Percentiles rank a stretch among this genome's conserved stretches.
Evolutionary conservation across 306 rosid species (phyloP).

Genomic region (Acacia confusa): DNA sequence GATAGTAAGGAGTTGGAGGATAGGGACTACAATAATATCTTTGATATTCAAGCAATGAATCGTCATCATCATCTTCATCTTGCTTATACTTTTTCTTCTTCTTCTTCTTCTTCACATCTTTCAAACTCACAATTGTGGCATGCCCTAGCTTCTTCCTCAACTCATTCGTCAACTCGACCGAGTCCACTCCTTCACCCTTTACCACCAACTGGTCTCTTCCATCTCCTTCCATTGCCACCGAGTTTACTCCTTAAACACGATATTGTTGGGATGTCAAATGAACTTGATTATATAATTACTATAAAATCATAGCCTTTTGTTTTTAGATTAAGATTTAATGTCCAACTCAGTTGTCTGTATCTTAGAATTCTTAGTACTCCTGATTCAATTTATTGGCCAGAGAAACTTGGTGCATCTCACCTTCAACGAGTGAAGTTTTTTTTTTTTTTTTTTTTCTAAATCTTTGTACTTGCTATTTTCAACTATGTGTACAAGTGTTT

Average conservation of each 20-base stretch:
- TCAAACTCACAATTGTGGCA: constrained; percentile 6
- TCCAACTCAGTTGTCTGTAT: too few species aligned
- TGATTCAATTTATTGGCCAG: too few species aligned
- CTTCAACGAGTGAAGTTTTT: too few species aligned
- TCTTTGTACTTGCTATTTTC: too few species aligned
- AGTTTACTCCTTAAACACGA: constrained; percentile 27
- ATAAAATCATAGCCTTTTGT: neutral
- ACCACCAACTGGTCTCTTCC: constrained; percentile 29
- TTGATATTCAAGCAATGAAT: neutral
- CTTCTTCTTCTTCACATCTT: neutral
- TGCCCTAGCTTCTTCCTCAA: constrained; percentile 18
- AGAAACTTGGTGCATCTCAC: too few species aligned
- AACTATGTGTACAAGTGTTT: too few species aligned
- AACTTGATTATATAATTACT: neutral
- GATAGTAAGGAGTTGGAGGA: neutral
- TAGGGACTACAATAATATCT: neutral
- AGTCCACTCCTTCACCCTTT: constrained; percentile 11
- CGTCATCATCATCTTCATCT: neutral
- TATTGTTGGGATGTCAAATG: neutral
- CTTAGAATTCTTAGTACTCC: neutral
- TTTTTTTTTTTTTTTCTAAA: too few species aligned
- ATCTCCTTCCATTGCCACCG: constrained; percentile 33
- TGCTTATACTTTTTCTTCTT: neutral
- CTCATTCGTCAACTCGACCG: neutral
- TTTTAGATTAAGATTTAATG: neutral